Evolutionary conservation across 2,329 filamentous ascomycete species (phyloP), one percentile per base, ranked within the genome.

Genomic region (Penicillium sp.): DNA sequence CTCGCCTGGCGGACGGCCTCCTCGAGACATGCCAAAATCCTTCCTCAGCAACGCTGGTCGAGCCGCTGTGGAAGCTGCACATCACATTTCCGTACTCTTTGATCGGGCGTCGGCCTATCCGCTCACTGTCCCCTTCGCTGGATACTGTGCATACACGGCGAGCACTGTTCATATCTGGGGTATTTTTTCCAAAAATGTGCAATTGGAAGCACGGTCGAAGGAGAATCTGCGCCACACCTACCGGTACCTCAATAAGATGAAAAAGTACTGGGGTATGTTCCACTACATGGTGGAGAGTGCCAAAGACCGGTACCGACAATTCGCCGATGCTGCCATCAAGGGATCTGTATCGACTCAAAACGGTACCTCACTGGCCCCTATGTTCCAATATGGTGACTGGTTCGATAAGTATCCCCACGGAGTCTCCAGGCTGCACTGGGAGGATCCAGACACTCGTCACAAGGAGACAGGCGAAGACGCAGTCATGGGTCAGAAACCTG

Each of bases 231-330:
- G 90, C 0, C 91, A 89, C 65, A 98, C 97, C 66, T 90, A 98
- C 70, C 91, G 90, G 71, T 98, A 95, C 70, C 80, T 99, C 48
- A 89, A 90, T 57, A 95, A 92, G 77, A 96, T 98, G 91, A 97
- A 97, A 81, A 91, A 91, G 62, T 93, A 95, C 71, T 99, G 95
- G 95, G 95, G 94, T 62, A 96, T 97, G 90, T 97, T 98, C 73
- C 92, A 97, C 74, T 97, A 93, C 79, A 93, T 98, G 85, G 89
- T 92, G 0, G 93, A 98, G 73, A 95, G 94, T 70, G 84, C 97
- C 38, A 93, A 95, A 61, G 90, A 94, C 57, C 87, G 96, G 63
- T 99, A 97, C 73, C 87, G 90, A 55, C 86, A 88, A 52, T 94
- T 93, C 68, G 89, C 93, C 16, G 93, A 97, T 74, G 89, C 89